A percentile compares a stretch with the other conserved stretches of the same genome.
These are phyloP conservation scores for Saccharum hybrid DNA, from an alignment of 202 grass and related monocot genomes.

Conservation along the genomic window DNA sequence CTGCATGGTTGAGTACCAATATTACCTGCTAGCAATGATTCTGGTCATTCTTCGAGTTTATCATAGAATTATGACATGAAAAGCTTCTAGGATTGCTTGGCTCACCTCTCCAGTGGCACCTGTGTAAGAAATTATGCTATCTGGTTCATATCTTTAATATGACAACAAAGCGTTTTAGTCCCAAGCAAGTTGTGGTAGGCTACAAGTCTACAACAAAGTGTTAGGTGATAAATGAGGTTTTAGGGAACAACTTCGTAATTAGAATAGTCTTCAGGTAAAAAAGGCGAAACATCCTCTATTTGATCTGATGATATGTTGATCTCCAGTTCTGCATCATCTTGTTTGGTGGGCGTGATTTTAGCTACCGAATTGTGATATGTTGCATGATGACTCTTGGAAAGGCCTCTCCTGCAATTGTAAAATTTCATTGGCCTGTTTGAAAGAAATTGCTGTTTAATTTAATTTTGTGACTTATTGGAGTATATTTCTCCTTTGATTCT, in stretches of 20 bases:
- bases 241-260: background rate
- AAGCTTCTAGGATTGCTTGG: conserved; percentile 4
- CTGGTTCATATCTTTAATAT: background rate
- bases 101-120: background rate
- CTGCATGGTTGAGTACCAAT: background rate
- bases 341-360: background rate
- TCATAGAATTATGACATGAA: background rate
- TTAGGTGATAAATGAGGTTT: background rate
- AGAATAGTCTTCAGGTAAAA: background rate
- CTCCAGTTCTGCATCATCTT: background rate
- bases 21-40: background rate
- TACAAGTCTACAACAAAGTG: background rate
- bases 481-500: conserved; percentile 18
- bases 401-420: background rate
- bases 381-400: conserved; percentile 13
- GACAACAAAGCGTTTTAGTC: background rate
- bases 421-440: conserved; percentile 15
- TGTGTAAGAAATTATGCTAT: background rate
- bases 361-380: background rate
- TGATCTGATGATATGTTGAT: conserved; percentile 2
- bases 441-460: conserved; percentile 29
- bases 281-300: background rate
- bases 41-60: background rate
- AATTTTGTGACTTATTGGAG: background rate
- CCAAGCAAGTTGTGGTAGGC: background rate